These are phyloP conservation scores for Canariomyces notabilis DNA, from an alignment of 2,329 filamentous ascomycete genomes.

Conservation along the genomic window DNA sequence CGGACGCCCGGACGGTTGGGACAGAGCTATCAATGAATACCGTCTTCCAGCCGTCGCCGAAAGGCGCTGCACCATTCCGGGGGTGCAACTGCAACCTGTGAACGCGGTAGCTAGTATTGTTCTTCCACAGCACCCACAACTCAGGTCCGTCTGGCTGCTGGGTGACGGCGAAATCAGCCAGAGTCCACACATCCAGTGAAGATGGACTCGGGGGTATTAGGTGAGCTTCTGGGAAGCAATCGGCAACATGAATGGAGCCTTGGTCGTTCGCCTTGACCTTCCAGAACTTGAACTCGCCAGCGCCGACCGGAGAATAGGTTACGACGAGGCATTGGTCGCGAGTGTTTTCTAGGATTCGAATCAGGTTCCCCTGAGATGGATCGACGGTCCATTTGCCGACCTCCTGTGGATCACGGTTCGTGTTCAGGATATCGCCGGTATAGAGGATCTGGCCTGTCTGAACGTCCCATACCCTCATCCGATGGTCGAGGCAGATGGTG, in stretches of 20 bases:
- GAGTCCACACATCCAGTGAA: slow-evolving; percentile 70
- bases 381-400: slow-evolving; percentile 71
- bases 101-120: slow-evolving; percentile 71
- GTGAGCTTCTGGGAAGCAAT: slow-evolving; percentile 60
- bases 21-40: slow-evolving; percentile 57
- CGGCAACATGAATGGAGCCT: slow-evolving; percentile 60
- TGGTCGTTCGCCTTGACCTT: slow-evolving; percentile 60
- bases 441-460: slow-evolving; percentile 72
- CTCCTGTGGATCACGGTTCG: slow-evolving; percentile 61
- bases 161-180: slow-evolving; percentile 69
- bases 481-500: slow-evolving; percentile 84
- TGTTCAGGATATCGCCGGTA: slow-evolving; percentile 71
- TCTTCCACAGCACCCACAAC: slow-evolving; percentile 79
- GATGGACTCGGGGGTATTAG: slow-evolving; percentile 66
- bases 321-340: slow-evolving; percentile 57
- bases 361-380: slow-evolving; percentile 69
- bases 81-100: slow-evolving; percentile 69
- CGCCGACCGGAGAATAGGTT: slow-evolving; percentile 82
- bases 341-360: slow-evolving; percentile 62
- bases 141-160: slow-evolving; percentile 46
- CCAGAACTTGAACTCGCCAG: slow-evolving; percentile 95
- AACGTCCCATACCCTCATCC: slow-evolving; percentile 83
- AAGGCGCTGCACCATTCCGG: slow-evolving; percentile 56
- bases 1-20: slow-evolving; percentile 51
- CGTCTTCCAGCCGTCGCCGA: slow-evolving; percentile 65